phyloP scores from a whole-genome alignment of 192 early-diverging fungal genomes.

The Coemansia aciculifera region DNA sequence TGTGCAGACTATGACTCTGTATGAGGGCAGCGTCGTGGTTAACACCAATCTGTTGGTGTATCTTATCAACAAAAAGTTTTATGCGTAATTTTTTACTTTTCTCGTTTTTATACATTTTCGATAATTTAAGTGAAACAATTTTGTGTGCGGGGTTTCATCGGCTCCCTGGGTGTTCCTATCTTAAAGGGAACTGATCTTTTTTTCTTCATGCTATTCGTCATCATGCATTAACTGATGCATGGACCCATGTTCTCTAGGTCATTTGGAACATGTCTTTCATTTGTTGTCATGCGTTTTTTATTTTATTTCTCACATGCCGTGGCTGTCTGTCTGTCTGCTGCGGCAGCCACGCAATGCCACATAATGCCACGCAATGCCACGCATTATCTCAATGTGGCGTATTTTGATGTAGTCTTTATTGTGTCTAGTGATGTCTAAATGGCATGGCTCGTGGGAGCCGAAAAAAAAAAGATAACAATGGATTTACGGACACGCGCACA shows the following conservation, averaged over 20 bases:
- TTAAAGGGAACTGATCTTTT: too few relatives aligned
- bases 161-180: not conserved
- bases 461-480: too few relatives aligned
- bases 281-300: too few relatives aligned
- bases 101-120: not conserved
- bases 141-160: not conserved
- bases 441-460: too few relatives aligned
- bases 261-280: too few relatives aligned
- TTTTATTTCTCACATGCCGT: not conserved
- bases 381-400: too few relatives aligned
- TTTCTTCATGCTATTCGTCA: too few relatives aligned
- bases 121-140: not conserved
- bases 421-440: not conserved
- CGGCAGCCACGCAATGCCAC: too few relatives aligned
- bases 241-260: too few relatives aligned
- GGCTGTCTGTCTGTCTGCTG: too few relatives aligned
- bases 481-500: too few relatives aligned
- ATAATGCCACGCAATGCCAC: too few relatives aligned
- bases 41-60: slow-evolving; percentile 96
- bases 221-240: not conserved
- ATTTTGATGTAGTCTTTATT: not conserved
- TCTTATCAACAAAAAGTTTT: slow-evolving; percentile 97
- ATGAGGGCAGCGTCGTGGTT: slow-evolving; percentile 89
- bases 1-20: slow-evolving; percentile 84
- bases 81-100: slow-evolving; percentile 24